These are phyloP conservation scores for Ascochyta koolunga DNA, from an alignment of 2,329 filamentous ascomycete genomes.

Conservation along the genomic window DNA sequence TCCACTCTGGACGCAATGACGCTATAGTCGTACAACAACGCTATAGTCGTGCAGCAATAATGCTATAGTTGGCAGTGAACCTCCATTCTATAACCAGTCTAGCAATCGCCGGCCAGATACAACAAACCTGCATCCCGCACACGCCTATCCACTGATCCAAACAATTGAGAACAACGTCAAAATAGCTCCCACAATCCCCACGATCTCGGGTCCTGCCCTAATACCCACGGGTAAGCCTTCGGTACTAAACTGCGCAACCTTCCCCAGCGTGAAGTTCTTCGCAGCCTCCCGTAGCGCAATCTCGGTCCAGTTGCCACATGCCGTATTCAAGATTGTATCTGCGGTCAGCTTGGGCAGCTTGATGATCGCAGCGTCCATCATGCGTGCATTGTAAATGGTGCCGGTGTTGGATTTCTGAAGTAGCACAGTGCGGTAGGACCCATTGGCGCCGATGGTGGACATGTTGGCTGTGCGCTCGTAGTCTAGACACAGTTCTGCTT, in stretches of 20 bases:
- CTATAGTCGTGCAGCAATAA: too few relatives aligned
- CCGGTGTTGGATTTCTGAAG: conserved; percentile 53
- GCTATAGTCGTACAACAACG: too few relatives aligned
- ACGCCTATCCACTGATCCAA: conserved; percentile 24
- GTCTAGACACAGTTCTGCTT: conserved; percentile 47
- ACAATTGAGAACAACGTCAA: conserved; percentile 27
- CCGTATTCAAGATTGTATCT: conserved; percentile 50
- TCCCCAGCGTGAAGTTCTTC: conserved; percentile 53
- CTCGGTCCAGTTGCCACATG: conserved; percentile 55
- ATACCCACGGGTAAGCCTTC: conserved; percentile 40
- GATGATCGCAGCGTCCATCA: conserved; percentile 52
- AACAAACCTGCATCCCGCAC: neutral
- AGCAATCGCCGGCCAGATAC: neutral
- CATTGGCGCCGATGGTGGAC: conserved; percentile 54
- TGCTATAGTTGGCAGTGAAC: too few relatives aligned
- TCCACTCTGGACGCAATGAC: too few relatives aligned
- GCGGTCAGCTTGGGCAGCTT: conserved; percentile 49
- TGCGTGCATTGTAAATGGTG: conserved; percentile 45
- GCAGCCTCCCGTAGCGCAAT: conserved; percentile 54
- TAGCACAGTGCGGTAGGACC: conserved; percentile 55
- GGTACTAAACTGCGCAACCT: conserved; percentile 46
- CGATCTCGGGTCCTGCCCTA: conserved; percentile 31
- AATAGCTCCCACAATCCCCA: conserved; percentile 23
- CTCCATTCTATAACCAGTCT: neutral
- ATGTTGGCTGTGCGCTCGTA: conserved; percentile 56